Conservation (phyloP, 2,329 filamentous ascomycete species). For the Talaromyces albobiverticillius region DNA sequence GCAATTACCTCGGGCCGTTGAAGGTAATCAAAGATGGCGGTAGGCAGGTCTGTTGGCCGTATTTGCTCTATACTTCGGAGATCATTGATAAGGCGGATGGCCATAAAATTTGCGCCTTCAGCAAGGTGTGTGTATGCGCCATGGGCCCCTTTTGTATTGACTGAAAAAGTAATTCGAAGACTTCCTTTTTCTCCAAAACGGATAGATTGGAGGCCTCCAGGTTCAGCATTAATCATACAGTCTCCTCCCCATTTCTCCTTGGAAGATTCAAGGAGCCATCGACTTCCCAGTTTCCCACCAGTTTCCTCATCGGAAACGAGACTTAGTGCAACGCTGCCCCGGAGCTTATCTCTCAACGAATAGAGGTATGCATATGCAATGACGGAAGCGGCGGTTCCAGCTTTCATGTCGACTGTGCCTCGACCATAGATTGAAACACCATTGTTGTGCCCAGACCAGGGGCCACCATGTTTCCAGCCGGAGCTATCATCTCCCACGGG, state of each 20-base stretch:
- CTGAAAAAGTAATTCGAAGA: constrained; percentile 35
- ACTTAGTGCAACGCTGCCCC: constrained; percentile 26
- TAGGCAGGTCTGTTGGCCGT: constrained; percentile 23
- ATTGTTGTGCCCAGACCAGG: constrained; percentile 37
- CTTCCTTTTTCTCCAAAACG: constrained; percentile 44
- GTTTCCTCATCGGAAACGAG: constrained; percentile 42
- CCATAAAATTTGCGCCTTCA: constrained; percentile 38
- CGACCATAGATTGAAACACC: constrained; percentile 34
- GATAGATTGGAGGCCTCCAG: constrained; percentile 35
- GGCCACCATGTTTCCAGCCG: constrained; percentile 32
- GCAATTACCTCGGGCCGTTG: constrained; percentile 26
- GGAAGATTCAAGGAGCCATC: constrained; percentile 30
- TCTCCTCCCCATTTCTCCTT: constrained; percentile 37
- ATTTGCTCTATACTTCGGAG: constrained; percentile 29
- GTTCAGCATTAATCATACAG: constrained; percentile 41
- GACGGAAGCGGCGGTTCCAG: constrained; percentile 38
- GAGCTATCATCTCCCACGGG: constrained; percentile 29
- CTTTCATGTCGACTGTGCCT: constrained; percentile 45
- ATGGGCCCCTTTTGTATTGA: constrained; percentile 35
- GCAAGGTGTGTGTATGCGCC: constrained; percentile 39
- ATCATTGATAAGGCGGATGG: constrained; percentile 27
- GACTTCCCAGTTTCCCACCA: constrained; percentile 34
- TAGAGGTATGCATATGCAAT: constrained; percentile 37
- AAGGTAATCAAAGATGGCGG: constrained; percentile 27
- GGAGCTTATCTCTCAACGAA: constrained; percentile 19